Evolutionary conservation across 225 moss, liverwort and hornwort species (phyloP).

Genomic region (Pseudisothecium myosuroides): DNA sequence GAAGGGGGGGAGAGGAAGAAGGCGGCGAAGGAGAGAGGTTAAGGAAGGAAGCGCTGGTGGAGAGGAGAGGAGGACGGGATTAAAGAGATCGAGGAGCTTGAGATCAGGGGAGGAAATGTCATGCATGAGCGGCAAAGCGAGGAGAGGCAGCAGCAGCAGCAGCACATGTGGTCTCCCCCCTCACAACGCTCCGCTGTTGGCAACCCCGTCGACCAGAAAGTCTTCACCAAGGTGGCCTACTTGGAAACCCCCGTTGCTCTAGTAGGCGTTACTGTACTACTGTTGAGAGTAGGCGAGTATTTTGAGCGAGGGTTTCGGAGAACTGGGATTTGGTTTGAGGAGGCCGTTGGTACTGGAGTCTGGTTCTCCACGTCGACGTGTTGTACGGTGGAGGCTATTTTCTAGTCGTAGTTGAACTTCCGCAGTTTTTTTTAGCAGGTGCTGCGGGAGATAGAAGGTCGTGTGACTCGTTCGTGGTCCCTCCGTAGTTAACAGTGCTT

Average conservation of each 20-base stretch:
- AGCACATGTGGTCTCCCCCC: conserved; percentile 58
- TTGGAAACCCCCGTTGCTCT: conserved; percentile 2
- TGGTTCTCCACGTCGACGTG: background rate
- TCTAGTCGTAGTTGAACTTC: background rate
- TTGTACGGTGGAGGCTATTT: background rate
- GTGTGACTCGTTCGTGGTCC: background rate
- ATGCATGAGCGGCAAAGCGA: conserved; percentile 50
- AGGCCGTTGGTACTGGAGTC: background rate
- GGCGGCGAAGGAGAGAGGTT: background rate
- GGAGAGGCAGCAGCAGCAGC: conserved; percentile 59
- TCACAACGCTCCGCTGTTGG: conserved; percentile 48
- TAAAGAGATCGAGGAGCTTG: conserved; percentile 17
- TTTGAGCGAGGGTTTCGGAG: background rate
- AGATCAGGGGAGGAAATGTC: conserved; percentile 40
- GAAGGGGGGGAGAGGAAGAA: background rate
- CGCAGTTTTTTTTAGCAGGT: background rate
- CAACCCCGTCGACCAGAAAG: conserved; percentile 29
- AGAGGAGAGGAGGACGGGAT: background rate
- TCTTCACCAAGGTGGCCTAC: conserved; percentile 22
- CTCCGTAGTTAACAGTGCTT: background rate
- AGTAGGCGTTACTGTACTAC: background rate
- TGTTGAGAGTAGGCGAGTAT: background rate
- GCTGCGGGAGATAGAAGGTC: background rate
- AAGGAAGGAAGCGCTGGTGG: background rate
- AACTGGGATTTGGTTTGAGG: background rate